Base-by-base conservation (phyloP, 805 yeast species). In the Candida pini region DNA sequence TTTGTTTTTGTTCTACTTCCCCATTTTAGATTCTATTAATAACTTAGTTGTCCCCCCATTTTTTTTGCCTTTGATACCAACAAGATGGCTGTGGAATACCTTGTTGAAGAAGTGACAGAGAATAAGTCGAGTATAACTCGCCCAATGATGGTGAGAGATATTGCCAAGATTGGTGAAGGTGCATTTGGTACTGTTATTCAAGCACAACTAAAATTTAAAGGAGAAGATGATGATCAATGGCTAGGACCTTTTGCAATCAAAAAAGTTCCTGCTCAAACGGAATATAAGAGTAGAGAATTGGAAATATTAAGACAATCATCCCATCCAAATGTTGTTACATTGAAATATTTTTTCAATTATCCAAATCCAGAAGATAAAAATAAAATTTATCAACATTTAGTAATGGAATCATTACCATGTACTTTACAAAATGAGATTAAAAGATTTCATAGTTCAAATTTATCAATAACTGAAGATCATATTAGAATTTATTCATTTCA, bases 401-500 rank as follows among this genome's bases (percentile, higher is more conserved):
- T 86, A 20, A 84, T 84, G 94, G 94, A 84, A 59, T 81, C 89
- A 47, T 64, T 84, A 36, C 92, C 92, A n/a, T 80, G 80, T 28
- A 84, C 85, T 36, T 66, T 84, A 43, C 92, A 83, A 54, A 60
- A 68, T 34, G 94, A 84, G 58, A 82, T 84, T 48, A 78, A 80
- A 47, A 73, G 79, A 47, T 82, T 76, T 53, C 73, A 79, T 49
- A 68, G 69, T 33, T 68, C 74, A 39, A 75, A 76, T 48, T 59
- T 75, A 42, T 76, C 76, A 36, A 62, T 84, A 32, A 88, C 87
- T 4, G 69, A 79, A 45, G 76, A 80, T 31, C 89, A 81, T 54
- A 74, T 84, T 63, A 81, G 82, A 55, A 73, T 82, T 16, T 84
- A 83, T 57, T 71, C 84, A 12, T 83, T 79, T 56, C 94, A 84